Evolutionary conservation across 1,284 basidiomycete species (phyloP).

Genomic region (Ganoderma meredithae): DNA sequence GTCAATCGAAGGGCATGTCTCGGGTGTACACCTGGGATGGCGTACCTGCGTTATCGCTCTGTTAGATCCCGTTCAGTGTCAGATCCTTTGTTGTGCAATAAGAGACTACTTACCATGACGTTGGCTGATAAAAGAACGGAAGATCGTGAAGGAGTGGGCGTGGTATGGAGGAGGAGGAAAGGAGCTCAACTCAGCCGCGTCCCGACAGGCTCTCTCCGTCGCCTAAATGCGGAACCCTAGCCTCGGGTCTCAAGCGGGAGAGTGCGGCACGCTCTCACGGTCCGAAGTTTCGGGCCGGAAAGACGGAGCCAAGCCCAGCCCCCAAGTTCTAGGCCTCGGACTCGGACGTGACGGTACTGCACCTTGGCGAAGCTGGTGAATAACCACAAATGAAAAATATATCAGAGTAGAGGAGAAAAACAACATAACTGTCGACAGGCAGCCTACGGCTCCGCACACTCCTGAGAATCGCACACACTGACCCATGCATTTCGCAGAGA

Average conservation of each 20-base stretch:
- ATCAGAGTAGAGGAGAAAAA: no score
- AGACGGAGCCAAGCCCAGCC: not conserved
- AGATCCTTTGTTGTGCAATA: not conserved
- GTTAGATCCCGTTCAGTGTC: slow-evolving; percentile 14
- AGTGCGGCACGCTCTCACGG: not conserved
- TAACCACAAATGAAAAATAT: no score
- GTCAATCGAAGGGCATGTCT: not conserved
- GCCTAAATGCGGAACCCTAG: slow-evolving; percentile 10
- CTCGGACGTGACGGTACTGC: no score
- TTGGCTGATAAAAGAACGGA: slow-evolving; percentile 11
- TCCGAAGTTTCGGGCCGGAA: not conserved
- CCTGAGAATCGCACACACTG: no score
- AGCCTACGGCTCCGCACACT: no score
- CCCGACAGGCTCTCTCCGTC: not conserved
- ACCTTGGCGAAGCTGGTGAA: no score
- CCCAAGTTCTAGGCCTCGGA: no score
- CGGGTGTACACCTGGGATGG: slow-evolving; percentile 9
- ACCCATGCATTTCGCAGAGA: no score
- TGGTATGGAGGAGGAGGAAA: slow-evolving; percentile 1
- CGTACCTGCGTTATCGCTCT: slow-evolving; percentile 74
- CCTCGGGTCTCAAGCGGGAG: not conserved
- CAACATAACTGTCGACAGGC: no score
- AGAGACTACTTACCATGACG: slow-evolving; percentile 24
- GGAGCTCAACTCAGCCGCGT: not conserved
- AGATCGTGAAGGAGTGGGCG: slow-evolving; percentile 2